Conservation (phyloP, 1,284 basidiomycete species). For the Ustilago vetiveriae region DNA sequence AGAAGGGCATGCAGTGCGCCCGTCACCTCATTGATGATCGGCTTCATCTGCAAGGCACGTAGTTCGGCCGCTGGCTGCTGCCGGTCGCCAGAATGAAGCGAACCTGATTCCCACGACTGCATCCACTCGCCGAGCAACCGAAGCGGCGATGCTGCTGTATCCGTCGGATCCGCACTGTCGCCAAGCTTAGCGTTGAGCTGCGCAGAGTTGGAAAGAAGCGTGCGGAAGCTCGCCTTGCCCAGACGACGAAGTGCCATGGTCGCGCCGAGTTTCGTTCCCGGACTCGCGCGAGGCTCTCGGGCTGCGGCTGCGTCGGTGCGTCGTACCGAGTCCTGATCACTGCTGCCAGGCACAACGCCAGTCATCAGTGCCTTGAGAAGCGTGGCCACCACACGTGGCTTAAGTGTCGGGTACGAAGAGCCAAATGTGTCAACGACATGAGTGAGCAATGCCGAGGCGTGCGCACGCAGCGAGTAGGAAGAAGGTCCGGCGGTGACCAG, state of each 20-base stretch:
- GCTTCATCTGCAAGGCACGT: conserved; percentile 24
- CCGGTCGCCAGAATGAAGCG: conserved; percentile 13
- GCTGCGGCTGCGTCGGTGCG: conserved; percentile 10
- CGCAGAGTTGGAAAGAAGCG: conserved; percentile 43
- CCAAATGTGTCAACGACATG: conserved; percentile 76
- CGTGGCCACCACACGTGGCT: conserved; percentile 90
- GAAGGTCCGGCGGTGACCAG: conserved; percentile 33
- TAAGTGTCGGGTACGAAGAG: conserved; percentile 79
- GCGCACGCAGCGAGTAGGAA: conserved; percentile 48
- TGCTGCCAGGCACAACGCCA: conserved; percentile 30
- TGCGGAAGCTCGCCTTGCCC: conserved; percentile 57
- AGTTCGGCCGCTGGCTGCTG: conserved; percentile 6
- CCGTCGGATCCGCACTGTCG: conserved; percentile 12
- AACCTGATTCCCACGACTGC: conserved; percentile 37
- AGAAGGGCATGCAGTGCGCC: conserved; percentile 41
- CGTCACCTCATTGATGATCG: conserved; percentile 32
- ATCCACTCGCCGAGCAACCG: conserved; percentile 50
- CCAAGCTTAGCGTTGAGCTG: conserved; percentile 30
- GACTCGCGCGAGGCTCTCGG: conserved; percentile 35
- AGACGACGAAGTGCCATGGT: conserved; percentile 58
- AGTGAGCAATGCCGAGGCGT: conserved; percentile 76
- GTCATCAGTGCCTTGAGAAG: conserved; percentile 84
- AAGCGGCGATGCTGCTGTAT: conserved; percentile 29
- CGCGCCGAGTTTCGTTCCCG: conserved; percentile 63
- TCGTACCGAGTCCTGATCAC: conserved; percentile 35